Evolutionary conservation across 805 yeast species (phyloP), one percentile per base, ranked within the genome.

Genomic region (Hanseniaspora mollemarum): DNA sequence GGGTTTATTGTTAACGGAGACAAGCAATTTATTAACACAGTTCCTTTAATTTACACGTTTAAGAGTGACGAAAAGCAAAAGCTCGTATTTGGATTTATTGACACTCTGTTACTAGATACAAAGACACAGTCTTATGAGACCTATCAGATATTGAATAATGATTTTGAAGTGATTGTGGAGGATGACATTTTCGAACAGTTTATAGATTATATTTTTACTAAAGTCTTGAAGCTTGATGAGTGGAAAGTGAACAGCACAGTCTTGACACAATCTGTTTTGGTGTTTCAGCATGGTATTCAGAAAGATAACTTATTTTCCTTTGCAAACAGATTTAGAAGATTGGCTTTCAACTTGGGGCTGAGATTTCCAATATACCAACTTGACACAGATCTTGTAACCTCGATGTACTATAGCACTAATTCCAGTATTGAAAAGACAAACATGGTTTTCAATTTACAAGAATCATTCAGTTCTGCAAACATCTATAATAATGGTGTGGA

Each of bases 331-430:
- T 24, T 46, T 6, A 46, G 50, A 46, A 29, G 31, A 16, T 13
- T 46, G 12, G 19, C 39, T 24, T 46, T 31, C 15, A 9, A 22
- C 1, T 12, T 22, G 12, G 25, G 29, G 7, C 19, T 15, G 10
- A 10, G 21, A 2, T 3, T 38, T 21, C 32, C 41, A 10, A 21
- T 39, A 4, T 46, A 29, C 15, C 50, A 46, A 32, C 2, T 46
- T 10, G 44, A 46, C 19, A 29, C 43, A 6, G 50, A 46, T 38
- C 18, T 22, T 3, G 12, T 46, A 6, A 22, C 50, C 2, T 46
- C 50, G 18, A 46, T 46, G 50, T 46, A n/a, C 16, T 46, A 46
- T 8, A 46, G 31, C 25, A 46, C 43, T 15, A 39, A 28, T 13
- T 5, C 38, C 1, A 35, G 18, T 12, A 31, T 46, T n/a, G 50